Percentiles rank a stretch among this genome's conserved stretches.
Evolutionary conservation across 495 filamentous ascomycete species (phyloP).

Genomic region (Pyrenula aspistea): DNA sequence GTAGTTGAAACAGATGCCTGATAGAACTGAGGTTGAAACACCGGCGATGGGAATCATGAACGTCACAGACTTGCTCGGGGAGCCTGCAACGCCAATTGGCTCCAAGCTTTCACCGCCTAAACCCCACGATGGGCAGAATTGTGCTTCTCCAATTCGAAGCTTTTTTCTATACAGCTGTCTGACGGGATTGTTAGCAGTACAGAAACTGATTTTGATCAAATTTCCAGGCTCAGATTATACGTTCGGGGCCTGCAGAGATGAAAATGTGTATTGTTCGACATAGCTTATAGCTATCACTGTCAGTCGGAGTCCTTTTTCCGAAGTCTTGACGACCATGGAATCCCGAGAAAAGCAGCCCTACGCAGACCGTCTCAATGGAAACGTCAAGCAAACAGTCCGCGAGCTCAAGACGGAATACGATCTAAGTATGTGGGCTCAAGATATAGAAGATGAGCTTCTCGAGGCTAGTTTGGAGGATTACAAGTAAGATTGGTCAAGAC

Average conservation of each 20-base stretch:
- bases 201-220: no score
- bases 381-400: constrained; percentile 5
- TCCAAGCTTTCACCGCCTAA: neutral
- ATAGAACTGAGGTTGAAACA: no score
- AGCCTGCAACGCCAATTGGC: neutral
- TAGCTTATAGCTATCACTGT: no score
- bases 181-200: no score
- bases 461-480: constrained; percentile 79
- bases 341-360: neutral
- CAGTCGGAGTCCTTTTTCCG: no score
- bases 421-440: constrained; percentile 50
- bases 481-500: constrained; percentile 38
- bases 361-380: neutral
- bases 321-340: neutral
- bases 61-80: neutral
- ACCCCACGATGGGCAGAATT: neutral
- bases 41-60: neutral
- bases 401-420: constrained; percentile 40
- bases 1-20: no score
- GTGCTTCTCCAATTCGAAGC: neutral
- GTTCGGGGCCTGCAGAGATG: no score
- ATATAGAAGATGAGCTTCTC: constrained; percentile 52
- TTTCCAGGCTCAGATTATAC: no score
- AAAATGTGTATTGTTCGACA: no score
- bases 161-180: neutral